Evolutionary conservation across 768 basidiomycete species (phyloP).

Genomic region (Suillus brevipes): DNA sequence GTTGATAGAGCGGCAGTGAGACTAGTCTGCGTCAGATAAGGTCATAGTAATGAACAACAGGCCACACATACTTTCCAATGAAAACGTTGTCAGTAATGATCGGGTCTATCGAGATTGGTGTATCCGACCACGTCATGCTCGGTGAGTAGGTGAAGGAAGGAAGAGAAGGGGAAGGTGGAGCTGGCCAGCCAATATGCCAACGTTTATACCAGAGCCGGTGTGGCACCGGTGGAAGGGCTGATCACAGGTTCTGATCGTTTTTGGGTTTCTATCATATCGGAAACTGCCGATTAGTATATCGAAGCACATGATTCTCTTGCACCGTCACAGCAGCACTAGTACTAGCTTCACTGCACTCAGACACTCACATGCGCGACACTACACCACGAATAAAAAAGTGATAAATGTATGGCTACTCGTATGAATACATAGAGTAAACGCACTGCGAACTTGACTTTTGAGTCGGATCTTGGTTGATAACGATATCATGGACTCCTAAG

Average conservation of each 20-base stretch:
- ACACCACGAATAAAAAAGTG: background rate
- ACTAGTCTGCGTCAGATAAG: constrained; percentile 18
- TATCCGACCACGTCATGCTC: constrained; percentile 31
- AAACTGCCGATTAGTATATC: background rate
- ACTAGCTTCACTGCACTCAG: background rate
- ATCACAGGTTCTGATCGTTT: background rate
- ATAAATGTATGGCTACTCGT: background rate
- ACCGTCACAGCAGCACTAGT: no score
- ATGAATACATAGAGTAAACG: background rate
- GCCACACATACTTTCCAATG: constrained; percentile 37
- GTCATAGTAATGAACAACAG: background rate
- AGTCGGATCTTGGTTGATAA: constrained; percentile 1
- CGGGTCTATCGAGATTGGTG: constrained; percentile 26
- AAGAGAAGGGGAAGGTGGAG: constrained; percentile 13
- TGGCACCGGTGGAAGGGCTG: background rate
- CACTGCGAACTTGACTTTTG: background rate
- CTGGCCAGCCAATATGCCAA: constrained; percentile 9
- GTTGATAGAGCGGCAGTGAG: constrained; percentile 35
- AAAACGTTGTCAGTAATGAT: constrained; percentile 34
- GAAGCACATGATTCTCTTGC: background rate
- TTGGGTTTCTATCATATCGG: background rate
- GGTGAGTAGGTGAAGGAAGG: background rate
- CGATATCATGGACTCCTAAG: background rate
- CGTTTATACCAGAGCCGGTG: constrained; percentile 8
- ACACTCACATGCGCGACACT: background rate